phyloP scores from a whole-genome alignment of 805 yeast species.

The Myxozyma neotropica region DNA sequence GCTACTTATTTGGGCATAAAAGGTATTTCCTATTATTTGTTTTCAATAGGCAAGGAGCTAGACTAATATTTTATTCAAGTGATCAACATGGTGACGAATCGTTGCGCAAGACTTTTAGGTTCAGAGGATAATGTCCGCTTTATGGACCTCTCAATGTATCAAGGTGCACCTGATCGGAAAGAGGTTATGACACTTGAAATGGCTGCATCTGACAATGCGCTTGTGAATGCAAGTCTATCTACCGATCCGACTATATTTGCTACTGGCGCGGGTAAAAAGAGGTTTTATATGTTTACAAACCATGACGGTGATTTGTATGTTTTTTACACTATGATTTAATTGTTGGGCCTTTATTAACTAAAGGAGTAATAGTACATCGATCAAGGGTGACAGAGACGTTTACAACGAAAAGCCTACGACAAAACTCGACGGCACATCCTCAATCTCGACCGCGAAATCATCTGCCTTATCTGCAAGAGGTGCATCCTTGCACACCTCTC shows the following conservation, averaged over 20 bases:
- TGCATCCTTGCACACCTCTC: slow-evolving; percentile 46
- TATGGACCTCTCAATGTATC: slow-evolving; percentile 39
- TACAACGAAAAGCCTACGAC: slow-evolving; percentile 37
- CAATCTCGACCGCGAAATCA: slow-evolving; percentile 16
- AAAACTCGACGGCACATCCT: neutral
- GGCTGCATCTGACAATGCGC: slow-evolving; percentile 42
- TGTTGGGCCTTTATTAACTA: neutral
- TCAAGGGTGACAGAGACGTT: slow-evolving; percentile 38
- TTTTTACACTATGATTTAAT: neutral
- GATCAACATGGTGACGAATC: slow-evolving; percentile 38
- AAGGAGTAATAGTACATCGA: neutral
- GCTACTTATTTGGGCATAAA: slow-evolving; percentile 42
- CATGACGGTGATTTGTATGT: slow-evolving; percentile 31
- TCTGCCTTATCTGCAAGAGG: slow-evolving; percentile 13
- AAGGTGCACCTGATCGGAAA: slow-evolving; percentile 39
- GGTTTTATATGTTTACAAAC: slow-evolving; percentile 41
- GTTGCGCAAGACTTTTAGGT: slow-evolving; percentile 39
- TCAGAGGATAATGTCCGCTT: slow-evolving; percentile 41
- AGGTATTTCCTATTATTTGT: slow-evolving; percentile 1
- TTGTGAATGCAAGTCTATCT: slow-evolving; percentile 37
- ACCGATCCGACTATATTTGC: slow-evolving; percentile 42
- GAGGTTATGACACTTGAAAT: slow-evolving; percentile 40
- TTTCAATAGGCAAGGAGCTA: neutral
- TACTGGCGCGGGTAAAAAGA: slow-evolving; percentile 35
- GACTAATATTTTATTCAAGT: slow-evolving; percentile 11